These are phyloP conservation scores for Phytopythium sindhum DNA, from an alignment of 352 stramenopile species.

Conservation along the genomic window DNA sequence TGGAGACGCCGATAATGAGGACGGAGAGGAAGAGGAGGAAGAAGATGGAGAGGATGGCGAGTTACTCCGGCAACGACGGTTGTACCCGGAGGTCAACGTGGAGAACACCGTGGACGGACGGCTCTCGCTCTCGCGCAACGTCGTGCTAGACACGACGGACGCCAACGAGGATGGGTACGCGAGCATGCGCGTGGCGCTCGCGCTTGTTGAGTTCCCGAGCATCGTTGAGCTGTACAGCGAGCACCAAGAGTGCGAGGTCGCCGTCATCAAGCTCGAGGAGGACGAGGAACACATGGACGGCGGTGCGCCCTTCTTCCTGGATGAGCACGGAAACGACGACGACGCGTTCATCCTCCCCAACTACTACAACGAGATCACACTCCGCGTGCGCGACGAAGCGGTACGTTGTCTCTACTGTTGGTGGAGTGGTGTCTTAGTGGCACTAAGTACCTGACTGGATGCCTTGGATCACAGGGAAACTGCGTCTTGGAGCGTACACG, in stretches of 20 bases:
- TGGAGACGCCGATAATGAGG: constrained; percentile 11
- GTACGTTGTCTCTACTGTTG: constrained; percentile 20
- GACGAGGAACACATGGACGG: constrained; percentile 57
- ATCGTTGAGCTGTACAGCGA: constrained; percentile 67
- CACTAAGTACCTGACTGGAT: not conserved
- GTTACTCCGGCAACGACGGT: not conserved
- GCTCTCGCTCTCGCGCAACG: constrained; percentile 46
- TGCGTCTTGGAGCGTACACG: constrained; percentile 57
- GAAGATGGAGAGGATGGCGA: constrained; percentile 19
- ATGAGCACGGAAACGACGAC: constrained; percentile 54
- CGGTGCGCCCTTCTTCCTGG: constrained; percentile 71
- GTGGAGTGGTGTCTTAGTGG: not conserved
- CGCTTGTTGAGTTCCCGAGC: constrained; percentile 71
- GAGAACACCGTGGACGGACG: constrained; percentile 50
- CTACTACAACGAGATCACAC: constrained; percentile 65
- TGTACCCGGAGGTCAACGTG: constrained; percentile 52
- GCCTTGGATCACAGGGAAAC: constrained; percentile 29
- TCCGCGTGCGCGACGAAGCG: constrained; percentile 50
- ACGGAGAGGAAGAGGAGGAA: constrained; percentile 13
- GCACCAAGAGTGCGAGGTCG: constrained; percentile 61
- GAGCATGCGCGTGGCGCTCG: constrained; percentile 58
- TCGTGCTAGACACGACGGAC: constrained; percentile 66
- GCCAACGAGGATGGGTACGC: constrained; percentile 61
- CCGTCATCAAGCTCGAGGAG: constrained; percentile 73
- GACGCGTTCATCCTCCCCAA: constrained; percentile 51